phyloP scores from a whole-genome alignment of 805 yeast genomes.

The Candida golubevii region DNA sequence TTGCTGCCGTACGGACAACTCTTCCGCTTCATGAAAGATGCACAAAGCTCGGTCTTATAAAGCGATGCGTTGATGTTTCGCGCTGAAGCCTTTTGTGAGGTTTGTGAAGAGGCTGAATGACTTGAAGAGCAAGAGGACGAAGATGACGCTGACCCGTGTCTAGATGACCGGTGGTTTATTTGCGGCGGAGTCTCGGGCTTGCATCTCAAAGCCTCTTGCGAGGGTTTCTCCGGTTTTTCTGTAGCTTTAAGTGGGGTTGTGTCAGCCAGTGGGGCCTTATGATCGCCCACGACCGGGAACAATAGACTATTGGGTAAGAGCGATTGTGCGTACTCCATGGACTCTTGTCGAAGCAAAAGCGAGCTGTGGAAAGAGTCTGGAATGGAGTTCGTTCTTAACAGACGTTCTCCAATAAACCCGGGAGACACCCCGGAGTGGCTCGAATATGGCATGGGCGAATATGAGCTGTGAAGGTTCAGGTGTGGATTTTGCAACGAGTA shows the following conservation, averaged over 20 bases:
- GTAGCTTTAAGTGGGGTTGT: too few species aligned
- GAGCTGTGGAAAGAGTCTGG: constrained; percentile 6
- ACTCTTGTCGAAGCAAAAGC: constrained; percentile 22
- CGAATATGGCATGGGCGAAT: neutral
- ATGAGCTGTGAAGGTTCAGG: neutral
- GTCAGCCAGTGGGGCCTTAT: neutral
- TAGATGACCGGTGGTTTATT: neutral
- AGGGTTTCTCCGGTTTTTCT: too few species aligned
- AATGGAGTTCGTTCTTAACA: neutral
- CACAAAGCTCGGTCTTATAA: constrained; percentile 89
- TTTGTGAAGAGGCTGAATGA: constrained; percentile 2
- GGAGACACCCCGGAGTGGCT: neutral
- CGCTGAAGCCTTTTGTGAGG: constrained; percentile 5
- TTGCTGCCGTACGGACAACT: constrained; percentile 83
- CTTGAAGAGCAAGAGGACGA: neutral
- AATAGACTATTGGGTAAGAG: constrained; percentile 23
- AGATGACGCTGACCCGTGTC: constrained; percentile 7
- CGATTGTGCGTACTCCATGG: constrained; percentile 20
- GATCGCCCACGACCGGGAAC: constrained; percentile 29
- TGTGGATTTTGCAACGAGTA: constrained; percentile 1
- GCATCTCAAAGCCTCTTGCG: too few species aligned
- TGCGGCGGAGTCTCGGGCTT: neutral
- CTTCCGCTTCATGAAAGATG: constrained; percentile 63
- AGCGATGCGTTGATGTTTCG: constrained; percentile 49
- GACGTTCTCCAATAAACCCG: neutral